Conservation (phyloP, 345 rosid species). For the Aethionema arabicum region DNA sequence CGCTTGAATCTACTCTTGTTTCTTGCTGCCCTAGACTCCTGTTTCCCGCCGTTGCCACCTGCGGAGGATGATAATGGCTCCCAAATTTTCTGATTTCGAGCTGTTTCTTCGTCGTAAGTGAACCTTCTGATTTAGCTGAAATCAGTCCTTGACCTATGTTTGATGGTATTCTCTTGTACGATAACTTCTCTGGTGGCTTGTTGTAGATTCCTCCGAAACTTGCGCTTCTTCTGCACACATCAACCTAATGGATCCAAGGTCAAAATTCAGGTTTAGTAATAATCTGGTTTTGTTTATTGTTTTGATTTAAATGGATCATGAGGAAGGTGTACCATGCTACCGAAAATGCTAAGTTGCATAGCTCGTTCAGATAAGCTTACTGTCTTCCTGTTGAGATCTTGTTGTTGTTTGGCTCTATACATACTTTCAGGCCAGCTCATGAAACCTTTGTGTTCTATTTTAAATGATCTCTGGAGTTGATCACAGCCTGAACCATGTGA, state of each 20-base stretch:
- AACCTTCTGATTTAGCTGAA: conserved; percentile 60
- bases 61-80: conserved; percentile 1
- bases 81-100: conserved; percentile 27
- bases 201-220: conserved; percentile 41
- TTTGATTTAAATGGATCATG: too few species aligned
- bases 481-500: conserved; percentile 44
- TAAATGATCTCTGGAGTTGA: conserved; percentile 48
- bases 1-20: conserved; percentile 46
- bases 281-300: too few species aligned
- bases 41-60: conserved; percentile 17
- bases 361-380: conserved; percentile 73
- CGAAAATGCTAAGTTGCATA: conserved; percentile 71
- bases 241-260: conserved; percentile 45
- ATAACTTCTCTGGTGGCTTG: conserved; percentile 46
- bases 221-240: conserved; percentile 35
- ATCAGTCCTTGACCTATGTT: conserved; percentile 32
- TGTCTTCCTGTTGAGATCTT: conserved; percentile 29
- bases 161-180: conserved; percentile 41
- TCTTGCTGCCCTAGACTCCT: neutral
- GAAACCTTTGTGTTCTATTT: conserved; percentile 50
- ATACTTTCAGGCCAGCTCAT: conserved; percentile 78
- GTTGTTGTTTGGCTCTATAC: conserved; percentile 38
- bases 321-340: conserved; percentile 58
- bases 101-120: conserved; percentile 39
- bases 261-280: conserved; percentile 11